phyloP scores from a whole-genome alignment of 495 filamentous ascomycete species.

The Pyrenopolyporus hunteri region DNA sequence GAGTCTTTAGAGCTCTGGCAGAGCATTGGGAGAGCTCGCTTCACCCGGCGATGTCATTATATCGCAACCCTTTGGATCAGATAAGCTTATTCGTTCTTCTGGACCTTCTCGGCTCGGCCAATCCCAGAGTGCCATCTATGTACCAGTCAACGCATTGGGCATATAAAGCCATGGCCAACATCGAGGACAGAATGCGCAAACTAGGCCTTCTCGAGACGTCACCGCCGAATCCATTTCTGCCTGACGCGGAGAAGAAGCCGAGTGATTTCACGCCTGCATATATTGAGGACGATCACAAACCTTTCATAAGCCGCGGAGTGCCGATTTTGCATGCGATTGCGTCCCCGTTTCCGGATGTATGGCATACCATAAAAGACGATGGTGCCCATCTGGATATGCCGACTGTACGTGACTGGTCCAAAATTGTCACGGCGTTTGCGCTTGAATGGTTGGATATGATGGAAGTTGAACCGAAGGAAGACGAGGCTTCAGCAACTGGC shows the following conservation, averaged over 20 bases:
- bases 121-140: constrained; percentile 77
- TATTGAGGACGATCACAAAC: constrained; percentile 87
- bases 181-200: constrained; percentile 73
- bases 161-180: constrained; percentile 69
- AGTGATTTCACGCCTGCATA: constrained; percentile 52
- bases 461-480: constrained; percentile 58
- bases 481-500: neutral
- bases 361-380: constrained; percentile 87
- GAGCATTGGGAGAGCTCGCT: constrained; percentile 70
- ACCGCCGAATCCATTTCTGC: constrained; percentile 47
- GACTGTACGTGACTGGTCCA: constrained; percentile 87
- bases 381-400: constrained; percentile 82
- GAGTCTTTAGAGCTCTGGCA: constrained; percentile 64
- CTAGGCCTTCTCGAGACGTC: constrained; percentile 48
- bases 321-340: constrained; percentile 89
- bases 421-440: constrained; percentile 80
- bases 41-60: constrained; percentile 74
- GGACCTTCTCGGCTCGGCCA: constrained; percentile 78
- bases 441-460: constrained; percentile 95
- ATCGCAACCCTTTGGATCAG: constrained; percentile 71
- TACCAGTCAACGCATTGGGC: constrained; percentile 94
- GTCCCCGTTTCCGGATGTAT: constrained; percentile 78
- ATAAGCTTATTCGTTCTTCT: constrained; percentile 93
- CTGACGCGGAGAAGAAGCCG: constrained; percentile 60
- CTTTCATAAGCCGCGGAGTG: constrained; percentile 84